phyloP scores from a whole-genome alignment of 2,329 filamentous ascomycete species.

The Fusarium albidum region DNA sequence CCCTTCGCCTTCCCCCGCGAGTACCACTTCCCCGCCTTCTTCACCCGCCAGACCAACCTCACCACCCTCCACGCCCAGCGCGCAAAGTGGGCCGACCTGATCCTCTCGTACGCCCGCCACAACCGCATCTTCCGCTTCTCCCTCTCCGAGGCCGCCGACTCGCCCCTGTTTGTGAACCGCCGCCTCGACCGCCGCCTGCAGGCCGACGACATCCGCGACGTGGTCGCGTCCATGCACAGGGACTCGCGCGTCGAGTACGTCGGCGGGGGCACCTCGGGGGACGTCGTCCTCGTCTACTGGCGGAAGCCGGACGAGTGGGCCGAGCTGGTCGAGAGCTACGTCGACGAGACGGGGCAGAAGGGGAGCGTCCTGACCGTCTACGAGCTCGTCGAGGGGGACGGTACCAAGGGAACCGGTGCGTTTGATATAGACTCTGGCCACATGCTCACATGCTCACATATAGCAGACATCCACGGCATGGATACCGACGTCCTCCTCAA shows the following conservation, averaged over 20 bases:
- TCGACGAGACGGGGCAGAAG: conserved; percentile 88
- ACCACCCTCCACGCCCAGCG: conserved; percentile 79
- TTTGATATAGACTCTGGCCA: conserved; percentile 32
- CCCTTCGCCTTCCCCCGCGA: conserved; percentile 67
- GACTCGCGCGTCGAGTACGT: conserved; percentile 75
- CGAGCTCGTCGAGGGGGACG: conserved; percentile 89
- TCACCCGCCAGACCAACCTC: conserved; percentile 79
- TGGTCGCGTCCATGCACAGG: conserved; percentile 66
- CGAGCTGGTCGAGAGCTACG: conserved; percentile 77
- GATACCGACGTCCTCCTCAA: conserved; percentile 82
- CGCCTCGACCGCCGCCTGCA: conserved; percentile 60
- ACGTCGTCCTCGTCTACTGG: conserved; percentile 83
- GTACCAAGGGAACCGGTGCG: conserved; percentile 73
- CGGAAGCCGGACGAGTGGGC: conserved; percentile 91
- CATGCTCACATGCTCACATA: conserved; percentile 13
- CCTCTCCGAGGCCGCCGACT: conserved; percentile 64
- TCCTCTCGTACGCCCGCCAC: conserved; percentile 84
- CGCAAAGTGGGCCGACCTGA: conserved; percentile 83
- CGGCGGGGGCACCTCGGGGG: conserved; percentile 39
- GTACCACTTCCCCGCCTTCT: conserved; percentile 86
- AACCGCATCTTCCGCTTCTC: conserved; percentile 80
- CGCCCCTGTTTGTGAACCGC: conserved; percentile 66
- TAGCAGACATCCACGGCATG: conserved; percentile 85
- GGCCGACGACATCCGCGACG: conserved; percentile 61
- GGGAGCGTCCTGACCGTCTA: conserved; percentile 91